Conservation (phyloP, 140 eudicot genomes). For the Anethum foeniculum region DNA sequence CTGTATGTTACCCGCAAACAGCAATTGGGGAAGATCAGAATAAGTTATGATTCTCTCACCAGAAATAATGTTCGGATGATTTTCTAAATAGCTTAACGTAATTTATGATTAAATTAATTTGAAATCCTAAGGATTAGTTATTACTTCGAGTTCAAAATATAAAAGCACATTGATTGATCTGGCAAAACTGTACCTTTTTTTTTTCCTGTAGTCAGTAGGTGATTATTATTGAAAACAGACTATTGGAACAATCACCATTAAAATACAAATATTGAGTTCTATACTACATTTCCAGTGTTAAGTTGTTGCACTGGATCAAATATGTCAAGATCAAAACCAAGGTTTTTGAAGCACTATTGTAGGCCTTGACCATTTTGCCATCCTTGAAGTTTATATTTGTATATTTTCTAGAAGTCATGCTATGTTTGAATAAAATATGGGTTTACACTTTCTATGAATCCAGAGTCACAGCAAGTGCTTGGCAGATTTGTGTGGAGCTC, state of each 20-base stretch:
- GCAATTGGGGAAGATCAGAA: not conserved
- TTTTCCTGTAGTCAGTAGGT: not conserved
- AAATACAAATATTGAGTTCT: not conserved
- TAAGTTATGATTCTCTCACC: not conserved
- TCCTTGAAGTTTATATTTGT: not conserved
- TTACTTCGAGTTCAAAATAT: not conserved
- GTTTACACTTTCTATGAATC: slow-evolving; percentile 16
- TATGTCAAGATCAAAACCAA: not conserved
- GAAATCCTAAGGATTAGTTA: not conserved
- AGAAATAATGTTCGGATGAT: not conserved
- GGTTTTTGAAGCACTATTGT: not conserved
- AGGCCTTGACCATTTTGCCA: not conserved
- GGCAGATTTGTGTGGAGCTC: slow-evolving; percentile 87
- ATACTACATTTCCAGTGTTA: not conserved
- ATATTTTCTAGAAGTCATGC: not conserved
- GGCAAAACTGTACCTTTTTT: not conserved
- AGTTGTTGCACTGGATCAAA: not conserved
- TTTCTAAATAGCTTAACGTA: not conserved
- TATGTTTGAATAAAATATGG: not conserved
- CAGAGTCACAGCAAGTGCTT: slow-evolving; percentile 84
- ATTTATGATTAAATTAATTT: not conserved
- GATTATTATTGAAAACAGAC: not conserved
- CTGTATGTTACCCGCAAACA: not conserved
- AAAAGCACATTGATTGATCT: not conserved
- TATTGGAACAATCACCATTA: not conserved